These are phyloP conservation scores for Dipodascus albidus DNA, from an alignment of 805 yeast genomes.

Conservation along the genomic window DNA sequence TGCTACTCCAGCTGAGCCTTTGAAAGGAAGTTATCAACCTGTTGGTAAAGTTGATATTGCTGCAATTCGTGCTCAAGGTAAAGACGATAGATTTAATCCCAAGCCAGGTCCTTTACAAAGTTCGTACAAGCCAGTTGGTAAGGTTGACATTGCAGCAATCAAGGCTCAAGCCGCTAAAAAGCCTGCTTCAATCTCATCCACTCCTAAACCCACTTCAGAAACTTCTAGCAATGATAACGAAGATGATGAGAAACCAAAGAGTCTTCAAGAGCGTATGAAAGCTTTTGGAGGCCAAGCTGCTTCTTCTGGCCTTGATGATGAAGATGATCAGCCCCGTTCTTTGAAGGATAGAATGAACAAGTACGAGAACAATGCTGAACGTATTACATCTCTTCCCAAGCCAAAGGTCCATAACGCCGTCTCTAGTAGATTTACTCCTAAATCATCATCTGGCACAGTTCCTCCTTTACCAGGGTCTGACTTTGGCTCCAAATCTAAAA, in stretches of 20 bases:
- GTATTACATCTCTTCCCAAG: constrained; percentile 53
- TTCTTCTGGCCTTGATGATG: constrained; percentile 9
- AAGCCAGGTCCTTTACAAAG: constrained; percentile 30
- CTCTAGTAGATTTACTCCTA: constrained; percentile 18
- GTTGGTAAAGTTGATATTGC: constrained; percentile 26
- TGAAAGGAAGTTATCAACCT: constrained; percentile 24
- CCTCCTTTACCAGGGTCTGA: constrained; percentile 27
- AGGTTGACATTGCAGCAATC: constrained; percentile 38
- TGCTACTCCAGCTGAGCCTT: constrained; percentile 13
- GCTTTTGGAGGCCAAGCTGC: constrained; percentile 6
- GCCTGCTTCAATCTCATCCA: constrained; percentile 5
- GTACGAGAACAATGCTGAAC: constrained; percentile 30
- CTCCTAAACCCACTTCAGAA: constrained; percentile 6
- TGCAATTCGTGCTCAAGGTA: constrained; percentile 21
- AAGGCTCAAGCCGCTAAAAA: constrained; percentile 26
- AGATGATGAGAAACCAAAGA: constrained; percentile 5
- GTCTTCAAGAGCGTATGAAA: constrained; percentile 5
- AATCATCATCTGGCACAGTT: constrained; percentile 24
- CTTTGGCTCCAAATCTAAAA: constrained; percentile 27
- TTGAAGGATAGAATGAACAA: constrained; percentile 21
- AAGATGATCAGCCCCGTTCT: constrained; percentile 17
- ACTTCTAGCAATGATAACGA: constrained; percentile 7
- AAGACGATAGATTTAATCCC: constrained; percentile 19
- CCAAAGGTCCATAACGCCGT: constrained; percentile 35
- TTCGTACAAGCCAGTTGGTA: constrained; percentile 52